A percentile compares a stretch with the other conserved stretches of the same genome.
These are phyloP conservation scores for Citrus trifoliata DNA, from an alignment of 345 rosid species.

Conservation along the genomic window DNA sequence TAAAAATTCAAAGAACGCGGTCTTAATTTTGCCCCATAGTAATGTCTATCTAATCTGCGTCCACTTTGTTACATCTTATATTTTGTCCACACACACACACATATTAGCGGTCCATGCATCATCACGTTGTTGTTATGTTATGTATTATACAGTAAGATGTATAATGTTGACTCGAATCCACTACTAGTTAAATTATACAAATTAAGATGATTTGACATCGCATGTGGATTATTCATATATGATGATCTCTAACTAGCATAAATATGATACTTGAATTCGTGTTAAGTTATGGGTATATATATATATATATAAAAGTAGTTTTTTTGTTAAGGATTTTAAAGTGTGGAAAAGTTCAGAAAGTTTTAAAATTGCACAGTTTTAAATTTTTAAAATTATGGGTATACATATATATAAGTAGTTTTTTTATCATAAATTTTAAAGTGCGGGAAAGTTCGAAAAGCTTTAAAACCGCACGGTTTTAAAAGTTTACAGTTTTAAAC, in stretches of 20 bases:
- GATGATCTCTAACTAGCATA: too few species aligned
- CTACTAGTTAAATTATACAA: background rate
- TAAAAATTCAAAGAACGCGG: background rate
- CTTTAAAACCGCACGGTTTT: too few species aligned
- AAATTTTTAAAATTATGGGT: too few species aligned
- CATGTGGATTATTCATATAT: background rate
- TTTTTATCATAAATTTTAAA: too few species aligned
- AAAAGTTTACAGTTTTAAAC: accelerated
- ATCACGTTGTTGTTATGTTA: background rate
- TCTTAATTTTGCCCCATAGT: background rate
- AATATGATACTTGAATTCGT: too few species aligned
- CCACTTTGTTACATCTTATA: background rate
- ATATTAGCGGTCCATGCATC: background rate
- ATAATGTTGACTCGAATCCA: background rate
- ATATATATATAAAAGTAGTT: too few species aligned
- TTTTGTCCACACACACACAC: background rate
- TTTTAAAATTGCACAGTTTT: too few species aligned
- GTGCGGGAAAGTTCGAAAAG: too few species aligned
- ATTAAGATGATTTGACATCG: background rate
- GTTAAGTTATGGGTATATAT: too few species aligned
- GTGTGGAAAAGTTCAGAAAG: accelerated
- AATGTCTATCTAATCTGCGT: too few species aligned
- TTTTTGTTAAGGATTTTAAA: accelerated
- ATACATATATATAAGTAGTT: too few species aligned
- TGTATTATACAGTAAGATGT: background rate